phyloP scores from a whole-genome alignment of 352 stramenopile species.

The Peronospora tabacina region DNA sequence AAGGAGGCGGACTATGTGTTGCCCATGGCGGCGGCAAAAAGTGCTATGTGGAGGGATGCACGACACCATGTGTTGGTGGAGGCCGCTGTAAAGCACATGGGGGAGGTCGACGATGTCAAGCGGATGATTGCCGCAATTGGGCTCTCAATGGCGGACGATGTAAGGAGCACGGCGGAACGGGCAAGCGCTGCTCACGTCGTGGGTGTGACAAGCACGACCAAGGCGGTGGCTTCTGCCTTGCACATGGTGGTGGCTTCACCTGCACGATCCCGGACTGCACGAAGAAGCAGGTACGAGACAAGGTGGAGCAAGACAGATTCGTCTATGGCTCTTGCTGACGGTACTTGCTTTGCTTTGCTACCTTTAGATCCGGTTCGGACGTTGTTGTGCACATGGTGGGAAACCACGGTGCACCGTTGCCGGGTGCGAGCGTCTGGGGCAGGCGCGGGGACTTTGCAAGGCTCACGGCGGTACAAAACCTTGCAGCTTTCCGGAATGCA shows the following conservation, averaged over 20 bases:
- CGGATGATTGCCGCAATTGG: constrained; percentile 46
- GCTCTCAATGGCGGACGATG: constrained; percentile 61
- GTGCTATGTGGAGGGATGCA: constrained; percentile 63
- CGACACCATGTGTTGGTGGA: constrained; percentile 61
- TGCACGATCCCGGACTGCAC: constrained; percentile 59
- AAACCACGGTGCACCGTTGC: constrained; percentile 59
- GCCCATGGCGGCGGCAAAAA: constrained; percentile 76
- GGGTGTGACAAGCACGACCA: constrained; percentile 76
- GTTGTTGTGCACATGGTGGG: constrained; percentile 68
- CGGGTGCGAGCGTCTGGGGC: constrained; percentile 57
- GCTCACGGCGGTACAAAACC: constrained; percentile 63
- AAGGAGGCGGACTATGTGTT: constrained; percentile 71
- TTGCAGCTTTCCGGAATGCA: constrained; percentile 53
- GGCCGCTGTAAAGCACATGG: constrained; percentile 64
- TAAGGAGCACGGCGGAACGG: constrained; percentile 65
- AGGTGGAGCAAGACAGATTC: neutral
- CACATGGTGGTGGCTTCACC: constrained; percentile 63
- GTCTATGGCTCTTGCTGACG: constrained; percentile 5
- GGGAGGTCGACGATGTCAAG: constrained; percentile 49
- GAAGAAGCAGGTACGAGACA: constrained; percentile 67
- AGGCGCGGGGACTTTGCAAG: constrained; percentile 69
- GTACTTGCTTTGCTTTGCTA: neutral
- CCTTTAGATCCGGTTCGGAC: constrained; percentile 51
- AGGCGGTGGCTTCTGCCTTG: constrained; percentile 64
- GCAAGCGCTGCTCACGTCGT: constrained; percentile 54